phyloP scores from a whole-genome alignment of 176 grass and related monocot species.

The Chloris gayana region DNA sequence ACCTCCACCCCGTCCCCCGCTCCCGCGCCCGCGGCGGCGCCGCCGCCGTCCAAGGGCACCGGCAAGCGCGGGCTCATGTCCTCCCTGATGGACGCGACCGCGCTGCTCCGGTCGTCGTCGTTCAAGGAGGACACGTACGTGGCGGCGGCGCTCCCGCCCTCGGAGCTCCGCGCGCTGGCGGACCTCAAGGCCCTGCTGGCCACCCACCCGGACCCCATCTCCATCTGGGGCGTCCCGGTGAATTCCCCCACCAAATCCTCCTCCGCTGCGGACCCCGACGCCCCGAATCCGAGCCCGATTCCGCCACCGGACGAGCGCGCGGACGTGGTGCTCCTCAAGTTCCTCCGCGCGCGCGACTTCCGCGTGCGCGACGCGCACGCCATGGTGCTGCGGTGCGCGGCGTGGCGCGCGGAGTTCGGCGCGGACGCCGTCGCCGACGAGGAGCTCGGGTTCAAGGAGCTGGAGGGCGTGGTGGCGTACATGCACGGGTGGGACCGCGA shows the following conservation, averaged over 20 bases:
- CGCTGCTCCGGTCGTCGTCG: constrained; percentile 64
- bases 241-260: not conserved
- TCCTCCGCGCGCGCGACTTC: constrained; percentile 88
- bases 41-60: constrained; percentile 4
- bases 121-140: constrained; percentile 98
- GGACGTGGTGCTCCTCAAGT: constrained; percentile 96
- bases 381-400: constrained; percentile 76
- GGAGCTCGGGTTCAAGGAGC: constrained; percentile 95
- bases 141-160: constrained; percentile 60
- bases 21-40: not conserved
- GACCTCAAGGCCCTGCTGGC: constrained; percentile 73
- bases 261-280: not conserved
- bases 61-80: constrained; percentile 69
- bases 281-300: not conserved
- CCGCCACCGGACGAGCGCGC: constrained; percentile 57
- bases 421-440: constrained; percentile 71
- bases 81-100: constrained; percentile 78
- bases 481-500: constrained; percentile 91
- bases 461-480: constrained; percentile 83
- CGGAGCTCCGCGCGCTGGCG: constrained; percentile 74
- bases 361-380: constrained; percentile 74
- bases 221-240: constrained; percentile 87
- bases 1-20: constrained; percentile 42
- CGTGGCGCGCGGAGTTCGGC: constrained; percentile 81
- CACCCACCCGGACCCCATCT: constrained; percentile 58